These are phyloP conservation scores for Schizonepeta tenuifolia DNA, from an alignment of 257 asterid species.

Conservation along the genomic window DNA sequence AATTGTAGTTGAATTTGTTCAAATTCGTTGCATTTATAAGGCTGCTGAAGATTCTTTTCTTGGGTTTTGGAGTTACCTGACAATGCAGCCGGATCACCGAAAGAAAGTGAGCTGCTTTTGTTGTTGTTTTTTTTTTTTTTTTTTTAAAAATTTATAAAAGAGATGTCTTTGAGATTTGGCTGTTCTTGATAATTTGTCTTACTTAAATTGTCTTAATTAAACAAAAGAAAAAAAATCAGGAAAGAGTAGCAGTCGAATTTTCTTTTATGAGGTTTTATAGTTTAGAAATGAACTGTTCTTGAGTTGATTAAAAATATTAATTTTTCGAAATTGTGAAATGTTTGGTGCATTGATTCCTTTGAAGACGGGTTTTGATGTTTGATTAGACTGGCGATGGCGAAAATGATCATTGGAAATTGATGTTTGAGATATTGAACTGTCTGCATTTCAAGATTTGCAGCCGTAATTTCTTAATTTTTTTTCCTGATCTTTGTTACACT, in stretches of 20 bases:
- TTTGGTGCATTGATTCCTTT: conserved; percentile 25
- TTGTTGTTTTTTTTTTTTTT: conserved; percentile 1
- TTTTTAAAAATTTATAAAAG: not conserved
- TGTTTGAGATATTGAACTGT: conserved; percentile 4
- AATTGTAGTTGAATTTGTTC: conserved; percentile 10
- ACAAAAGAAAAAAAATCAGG: not conserved
- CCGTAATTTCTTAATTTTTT: not conserved
- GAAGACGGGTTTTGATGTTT: conserved; percentile 13
- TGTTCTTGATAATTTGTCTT: conserved; percentile 21
- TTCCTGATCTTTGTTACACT: no score
- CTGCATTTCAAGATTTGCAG: conserved; percentile 17
- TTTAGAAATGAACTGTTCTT: conserved; percentile 24
- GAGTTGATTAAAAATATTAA: conserved; percentile 16
- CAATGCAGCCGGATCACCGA: conserved; percentile 83
- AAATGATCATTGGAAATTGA: conserved; percentile 24
- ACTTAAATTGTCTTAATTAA: not conserved
- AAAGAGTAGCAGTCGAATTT: not conserved
- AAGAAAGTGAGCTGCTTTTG: conserved; percentile 66
- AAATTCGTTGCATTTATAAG: conserved; percentile 14
- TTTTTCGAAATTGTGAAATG: not conserved
- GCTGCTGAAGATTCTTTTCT: conserved; percentile 13
- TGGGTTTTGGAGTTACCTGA: conserved; percentile 27
- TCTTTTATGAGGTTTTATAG: not conserved
- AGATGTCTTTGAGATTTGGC: not conserved
- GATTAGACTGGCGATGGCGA: conserved; percentile 26